Percentiles rank a stretch among this genome's conserved stretches.
phyloP scores from a whole-genome alignment of 2,329 filamentous ascomycete species.

The Paraphaeosphaeria minitans region DNA sequence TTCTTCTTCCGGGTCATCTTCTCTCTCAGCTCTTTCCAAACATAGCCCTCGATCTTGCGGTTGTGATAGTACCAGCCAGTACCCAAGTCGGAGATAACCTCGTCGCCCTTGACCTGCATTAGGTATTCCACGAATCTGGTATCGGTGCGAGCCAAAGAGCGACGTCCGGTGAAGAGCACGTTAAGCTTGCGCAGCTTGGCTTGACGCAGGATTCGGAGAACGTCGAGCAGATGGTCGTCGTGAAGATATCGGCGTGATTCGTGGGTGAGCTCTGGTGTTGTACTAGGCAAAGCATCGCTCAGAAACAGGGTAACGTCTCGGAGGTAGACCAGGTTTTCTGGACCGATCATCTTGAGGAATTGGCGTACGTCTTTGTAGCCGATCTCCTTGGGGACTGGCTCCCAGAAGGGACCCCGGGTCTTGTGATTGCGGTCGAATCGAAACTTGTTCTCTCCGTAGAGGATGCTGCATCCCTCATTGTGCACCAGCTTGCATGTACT shows the following conservation, averaged over 20 bases:
- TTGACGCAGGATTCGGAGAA: slow-evolving; percentile 51
- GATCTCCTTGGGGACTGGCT: slow-evolving; percentile 50
- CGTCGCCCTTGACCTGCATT: slow-evolving; percentile 51
- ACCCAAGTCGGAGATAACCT: slow-evolving; percentile 34
- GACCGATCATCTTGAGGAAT: slow-evolving; percentile 55
- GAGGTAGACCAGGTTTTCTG: slow-evolving; percentile 53
- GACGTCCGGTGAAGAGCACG: slow-evolving; percentile 52
- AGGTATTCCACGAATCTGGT: slow-evolving; percentile 53
- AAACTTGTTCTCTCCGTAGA: slow-evolving; percentile 59
- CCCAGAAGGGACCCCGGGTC: slow-evolving; percentile 50
- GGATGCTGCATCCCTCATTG: slow-evolving; percentile 53
- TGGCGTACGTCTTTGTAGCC: slow-evolving; percentile 54
- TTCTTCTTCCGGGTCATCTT: slow-evolving; percentile 46
- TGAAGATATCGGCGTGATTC: slow-evolving; percentile 56
- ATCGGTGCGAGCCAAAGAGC: slow-evolving; percentile 41
- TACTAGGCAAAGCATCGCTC: slow-evolving; percentile 51
- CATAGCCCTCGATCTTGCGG: slow-evolving; percentile 39
- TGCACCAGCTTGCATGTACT: slow-evolving; percentile 53
- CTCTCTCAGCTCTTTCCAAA: slow-evolving; percentile 41
- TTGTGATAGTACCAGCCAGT: slow-evolving; percentile 24
- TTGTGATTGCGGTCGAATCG: slow-evolving; percentile 47
- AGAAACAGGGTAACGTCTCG: slow-evolving; percentile 52
- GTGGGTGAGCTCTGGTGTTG: slow-evolving; percentile 47
- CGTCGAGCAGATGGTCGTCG: slow-evolving; percentile 53
- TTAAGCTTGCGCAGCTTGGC: slow-evolving; percentile 50